Base-by-base conservation (phyloP, 148 eudicot species). In the Selenicereus undatus region DNA sequence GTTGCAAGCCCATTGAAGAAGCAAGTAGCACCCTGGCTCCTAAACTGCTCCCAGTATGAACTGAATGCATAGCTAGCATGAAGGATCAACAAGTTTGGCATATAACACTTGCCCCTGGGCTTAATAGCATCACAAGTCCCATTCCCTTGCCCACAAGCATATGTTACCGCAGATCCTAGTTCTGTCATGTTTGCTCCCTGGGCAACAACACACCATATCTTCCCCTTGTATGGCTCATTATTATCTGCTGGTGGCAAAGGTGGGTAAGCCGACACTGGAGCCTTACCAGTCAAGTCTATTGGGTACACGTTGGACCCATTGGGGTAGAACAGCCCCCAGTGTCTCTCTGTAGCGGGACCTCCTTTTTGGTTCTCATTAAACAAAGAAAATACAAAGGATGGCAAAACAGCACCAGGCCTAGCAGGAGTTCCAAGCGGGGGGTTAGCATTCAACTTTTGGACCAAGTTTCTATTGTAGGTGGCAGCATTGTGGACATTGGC, bases 51-150 rank as follows among this genome's bases (percentile, higher is more conserved):
- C 95, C 93, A 96, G 74, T 96, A 96, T 77, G 99, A 92, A 79
- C 98, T 93, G 82, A 96, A 96, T 8, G 93, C 99, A 76, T 89
- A 96, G 73, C 88, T 91, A 45, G 97, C 99, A 75, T 93, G 99
- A 76, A 76, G 58, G 20, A 82, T 45, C 87, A 86, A 22, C 2
- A 89, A 84, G 80, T 92, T 86, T 26, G 97, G 97, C 24, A 88
- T 87, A 43, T 88, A 90, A 70, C 99, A 96, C 78, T 84, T 81
- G 42, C 88, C 87, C 51, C 91, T 89, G 14, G 93, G 88, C 74
- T 84, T 88, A 56, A 96, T 89, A 73, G 95, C 89, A 79, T 87
- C 91, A 82, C 99, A 96, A 20, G 99, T 96, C 62, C 86, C 82
- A 70, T 96, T 96, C 22, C 98, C 98, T 85, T 96, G 98, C 32